These are phyloP conservation scores for Cryoendolithus antarcticus DNA, from an alignment of 2,329 filamentous ascomycete species.

Conservation along the genomic window DNA sequence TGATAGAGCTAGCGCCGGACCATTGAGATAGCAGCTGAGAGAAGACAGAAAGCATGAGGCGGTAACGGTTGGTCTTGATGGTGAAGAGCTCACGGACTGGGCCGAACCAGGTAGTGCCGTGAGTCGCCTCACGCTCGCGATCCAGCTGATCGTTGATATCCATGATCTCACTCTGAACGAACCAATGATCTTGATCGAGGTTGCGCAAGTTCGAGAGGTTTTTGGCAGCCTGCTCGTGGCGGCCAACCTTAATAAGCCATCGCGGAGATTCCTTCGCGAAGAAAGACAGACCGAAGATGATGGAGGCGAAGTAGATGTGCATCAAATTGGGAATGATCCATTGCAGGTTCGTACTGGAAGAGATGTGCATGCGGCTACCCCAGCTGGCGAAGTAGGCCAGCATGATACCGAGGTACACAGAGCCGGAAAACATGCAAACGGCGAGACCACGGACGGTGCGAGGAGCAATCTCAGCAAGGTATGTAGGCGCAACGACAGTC, in stretches of 20 bases:
- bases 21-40: slow-evolving; percentile 61
- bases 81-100: slow-evolving; percentile 56
- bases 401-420: slow-evolving; percentile 62
- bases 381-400: slow-evolving; percentile 60
- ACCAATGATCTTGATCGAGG: slow-evolving; percentile 50
- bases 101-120: slow-evolving; percentile 48
- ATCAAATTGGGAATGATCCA: slow-evolving; percentile 58
- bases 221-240: slow-evolving; percentile 48
- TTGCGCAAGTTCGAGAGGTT: slow-evolving; percentile 46
- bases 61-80: slow-evolving; percentile 56
- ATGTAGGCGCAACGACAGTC: slow-evolving; percentile 36
- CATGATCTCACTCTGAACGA: slow-evolving; percentile 39
- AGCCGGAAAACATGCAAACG: slow-evolving; percentile 54
- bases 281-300: slow-evolving; percentile 57
- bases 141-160: slow-evolving; percentile 52
- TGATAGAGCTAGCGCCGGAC: slow-evolving; percentile 61
- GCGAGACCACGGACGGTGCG: slow-evolving; percentile 54
- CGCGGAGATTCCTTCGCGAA: slow-evolving; percentile 51
- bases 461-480: slow-evolving; percentile 48
- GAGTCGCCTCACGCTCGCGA: slow-evolving; percentile 57
- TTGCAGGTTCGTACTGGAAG: slow-evolving; percentile 22
- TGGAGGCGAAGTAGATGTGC: slow-evolving; percentile 61
- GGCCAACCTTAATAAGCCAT: slow-evolving; percentile 52
- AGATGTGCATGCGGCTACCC: slow-evolving; percentile 24
- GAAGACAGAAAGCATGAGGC: slow-evolving; percentile 53